Evolutionary conservation across 805 yeast species (phyloP).

Genomic region (Schwanniomyces occidentalis): DNA sequence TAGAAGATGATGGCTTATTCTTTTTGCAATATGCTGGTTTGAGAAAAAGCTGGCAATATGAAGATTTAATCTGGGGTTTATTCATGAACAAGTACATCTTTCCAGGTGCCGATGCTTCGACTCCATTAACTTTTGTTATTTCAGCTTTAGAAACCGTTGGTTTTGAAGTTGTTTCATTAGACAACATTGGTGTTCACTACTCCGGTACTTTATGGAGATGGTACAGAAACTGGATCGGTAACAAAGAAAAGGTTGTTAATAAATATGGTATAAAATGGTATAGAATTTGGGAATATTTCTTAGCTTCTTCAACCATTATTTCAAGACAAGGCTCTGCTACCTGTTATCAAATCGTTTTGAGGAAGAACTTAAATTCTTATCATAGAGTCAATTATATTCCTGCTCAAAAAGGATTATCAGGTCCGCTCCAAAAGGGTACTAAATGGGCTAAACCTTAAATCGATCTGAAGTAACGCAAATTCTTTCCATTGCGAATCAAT

Average conservation of each 20-base stretch:
- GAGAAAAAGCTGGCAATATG: conserved; percentile 92
- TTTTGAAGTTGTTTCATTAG: conserved; percentile 79
- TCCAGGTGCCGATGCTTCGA: conserved; percentile 97
- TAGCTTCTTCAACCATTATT: conserved; percentile 77
- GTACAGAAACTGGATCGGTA: conserved; percentile 92
- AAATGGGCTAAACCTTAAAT: conserved; percentile 52
- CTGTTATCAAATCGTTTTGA: conserved; percentile 85
- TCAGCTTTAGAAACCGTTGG: conserved; percentile 79
- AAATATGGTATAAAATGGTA: conserved; percentile 90
- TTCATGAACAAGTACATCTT: conserved; percentile 94
- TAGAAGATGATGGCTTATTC: conserved; percentile 90
- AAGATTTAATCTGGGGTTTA: conserved; percentile 90
- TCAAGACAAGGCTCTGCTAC: conserved; percentile 94
- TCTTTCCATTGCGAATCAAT: too few relatives aligned
- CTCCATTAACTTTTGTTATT: conserved; percentile 84
- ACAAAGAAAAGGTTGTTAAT: conserved; percentile 70
- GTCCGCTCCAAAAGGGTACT: conserved; percentile 55
- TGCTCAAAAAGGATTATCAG: conserved; percentile 68
- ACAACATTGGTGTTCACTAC: conserved; percentile 90
- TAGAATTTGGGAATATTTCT: conserved; percentile 90
- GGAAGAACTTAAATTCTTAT: conserved; percentile 84
- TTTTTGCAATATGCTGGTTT: conserved; percentile 87
- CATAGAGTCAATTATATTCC: conserved; percentile 84
- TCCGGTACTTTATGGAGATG: conserved; percentile 90
- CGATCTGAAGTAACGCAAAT: neutral